Evolutionary conservation across 768 basidiomycete genomes (phyloP).

Genomic region (Collybia sp.): DNA sequence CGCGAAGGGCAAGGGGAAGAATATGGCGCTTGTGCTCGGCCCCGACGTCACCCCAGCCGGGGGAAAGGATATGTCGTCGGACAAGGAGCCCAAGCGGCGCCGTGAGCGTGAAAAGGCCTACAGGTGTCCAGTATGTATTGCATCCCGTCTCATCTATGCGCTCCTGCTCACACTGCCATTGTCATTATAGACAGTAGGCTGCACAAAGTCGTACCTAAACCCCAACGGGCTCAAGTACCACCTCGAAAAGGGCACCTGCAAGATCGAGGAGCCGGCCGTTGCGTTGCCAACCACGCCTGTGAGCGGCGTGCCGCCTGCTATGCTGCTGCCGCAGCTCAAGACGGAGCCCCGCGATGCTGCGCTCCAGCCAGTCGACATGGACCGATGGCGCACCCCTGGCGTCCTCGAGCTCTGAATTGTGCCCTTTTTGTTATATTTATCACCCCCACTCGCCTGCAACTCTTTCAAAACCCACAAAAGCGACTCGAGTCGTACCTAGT

Average conservation of each 20-base stretch:
- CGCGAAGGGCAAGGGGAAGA: neutral
- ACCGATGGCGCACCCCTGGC: too few species aligned
- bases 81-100: neutral
- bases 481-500: too few species aligned
- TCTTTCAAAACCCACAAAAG: too few species aligned
- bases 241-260: slow-evolving; percentile 62
- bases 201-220: slow-evolving; percentile 62
- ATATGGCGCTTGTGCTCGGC: neutral
- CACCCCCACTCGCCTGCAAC: too few species aligned
- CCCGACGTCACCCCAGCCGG: neutral
- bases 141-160: too few species aligned
- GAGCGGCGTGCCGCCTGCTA: too few species aligned
- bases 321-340: too few species aligned
- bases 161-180: neutral
- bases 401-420: too few species aligned
- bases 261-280: slow-evolving; percentile 22
- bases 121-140: slow-evolving; percentile 41
- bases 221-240: slow-evolving; percentile 68
- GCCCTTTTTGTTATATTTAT: too few species aligned
- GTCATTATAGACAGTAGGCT: slow-evolving; percentile 33
- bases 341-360: too few species aligned
- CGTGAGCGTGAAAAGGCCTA: slow-evolving; percentile 35
- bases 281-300: neutral
- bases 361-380: too few species aligned
- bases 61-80: neutral